Evolutionary conservation across 1,284 basidiomycete genomes (phyloP).

Genomic region (Irpex sp.): DNA sequence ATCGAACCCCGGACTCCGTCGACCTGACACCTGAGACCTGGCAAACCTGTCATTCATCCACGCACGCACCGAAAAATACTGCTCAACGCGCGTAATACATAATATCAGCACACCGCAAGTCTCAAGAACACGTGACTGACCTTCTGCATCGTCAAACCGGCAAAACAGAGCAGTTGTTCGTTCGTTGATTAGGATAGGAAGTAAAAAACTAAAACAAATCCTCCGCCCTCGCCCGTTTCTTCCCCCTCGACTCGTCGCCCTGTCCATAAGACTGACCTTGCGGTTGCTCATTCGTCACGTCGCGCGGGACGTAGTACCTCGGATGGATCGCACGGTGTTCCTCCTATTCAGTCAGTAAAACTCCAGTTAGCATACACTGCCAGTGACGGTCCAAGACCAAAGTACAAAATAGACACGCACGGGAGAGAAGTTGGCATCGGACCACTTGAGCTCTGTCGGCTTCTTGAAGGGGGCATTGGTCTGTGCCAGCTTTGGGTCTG

Average conservation of each 20-base stretch:
- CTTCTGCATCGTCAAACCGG: no score
- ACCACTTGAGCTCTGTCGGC: constrained; percentile 70
- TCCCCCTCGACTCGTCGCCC: constrained; percentile 62
- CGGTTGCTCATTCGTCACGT: constrained; percentile 25
- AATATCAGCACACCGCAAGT: no score
- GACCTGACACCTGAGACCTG: no score
- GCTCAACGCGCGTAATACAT: no score
- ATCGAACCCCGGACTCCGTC: no score
- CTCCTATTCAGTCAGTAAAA: constrained; percentile 44
- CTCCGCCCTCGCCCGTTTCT: constrained; percentile 75
- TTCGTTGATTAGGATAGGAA: no score
- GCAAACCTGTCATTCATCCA: no score
- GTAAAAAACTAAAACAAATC: constrained; percentile 54
- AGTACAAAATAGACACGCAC: constrained; percentile 36
- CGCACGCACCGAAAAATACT: no score
- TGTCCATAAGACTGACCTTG: constrained; percentile 19
- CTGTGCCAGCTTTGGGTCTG: constrained; percentile 56
- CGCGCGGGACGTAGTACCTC: constrained; percentile 66
- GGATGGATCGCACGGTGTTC: constrained; percentile 75
- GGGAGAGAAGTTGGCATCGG: constrained; percentile 73
- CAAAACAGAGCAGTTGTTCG: no score
- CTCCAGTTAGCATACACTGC: background rate
- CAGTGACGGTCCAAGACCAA: no score
- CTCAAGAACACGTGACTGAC: no score
- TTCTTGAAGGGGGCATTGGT: constrained; percentile 76